Evolutionary conservation across 2,329 filamentous ascomycete genomes (phyloP).

Genomic region (Alternaria rosae): DNA sequence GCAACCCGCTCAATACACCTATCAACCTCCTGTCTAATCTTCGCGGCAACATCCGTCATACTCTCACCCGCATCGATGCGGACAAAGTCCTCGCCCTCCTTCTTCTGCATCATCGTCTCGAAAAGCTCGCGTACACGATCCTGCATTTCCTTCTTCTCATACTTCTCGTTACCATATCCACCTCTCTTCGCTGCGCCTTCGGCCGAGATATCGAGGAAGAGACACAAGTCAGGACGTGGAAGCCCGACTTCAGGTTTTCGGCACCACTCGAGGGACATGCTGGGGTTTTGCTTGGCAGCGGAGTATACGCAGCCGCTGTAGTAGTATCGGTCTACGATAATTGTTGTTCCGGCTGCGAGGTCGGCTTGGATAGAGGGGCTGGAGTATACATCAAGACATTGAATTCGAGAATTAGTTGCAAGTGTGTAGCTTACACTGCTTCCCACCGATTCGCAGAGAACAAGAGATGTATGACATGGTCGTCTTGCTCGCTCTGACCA

Average conservation of each 20-base stretch:
- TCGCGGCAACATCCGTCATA: conserved; percentile 60
- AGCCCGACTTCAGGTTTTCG: conserved; percentile 84
- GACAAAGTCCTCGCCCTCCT: conserved; percentile 61
- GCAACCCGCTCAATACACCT: conserved; percentile 39
- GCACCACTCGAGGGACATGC: conserved; percentile 78
- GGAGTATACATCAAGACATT: background rate
- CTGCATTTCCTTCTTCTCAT: conserved; percentile 87
- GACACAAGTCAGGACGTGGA: conserved; percentile 82
- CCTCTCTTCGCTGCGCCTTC: conserved; percentile 76
- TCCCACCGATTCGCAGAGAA: conserved; percentile 96
- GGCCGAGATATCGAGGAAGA: conserved; percentile 85
- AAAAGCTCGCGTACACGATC: conserved; percentile 78
- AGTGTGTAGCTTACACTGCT: conserved; percentile 43
- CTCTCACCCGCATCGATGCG: conserved; percentile 62
- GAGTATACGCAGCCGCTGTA: conserved; percentile 94
- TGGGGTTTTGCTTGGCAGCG: conserved; percentile 80
- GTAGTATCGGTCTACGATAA: conserved; percentile 93
- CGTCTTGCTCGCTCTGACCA: conserved; percentile 75
- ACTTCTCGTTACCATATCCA: conserved; percentile 89
- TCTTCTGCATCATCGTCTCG: conserved; percentile 57
- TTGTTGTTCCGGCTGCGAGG: conserved; percentile 71
- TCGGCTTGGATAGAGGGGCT: conserved; percentile 28
- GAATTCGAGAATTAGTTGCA: background rate
- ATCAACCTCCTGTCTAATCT: conserved; percentile 33
- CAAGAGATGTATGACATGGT: conserved; percentile 87